Conservation (phyloP, 768 basidiomycete species). For the Myochromella boudieri region DNA sequence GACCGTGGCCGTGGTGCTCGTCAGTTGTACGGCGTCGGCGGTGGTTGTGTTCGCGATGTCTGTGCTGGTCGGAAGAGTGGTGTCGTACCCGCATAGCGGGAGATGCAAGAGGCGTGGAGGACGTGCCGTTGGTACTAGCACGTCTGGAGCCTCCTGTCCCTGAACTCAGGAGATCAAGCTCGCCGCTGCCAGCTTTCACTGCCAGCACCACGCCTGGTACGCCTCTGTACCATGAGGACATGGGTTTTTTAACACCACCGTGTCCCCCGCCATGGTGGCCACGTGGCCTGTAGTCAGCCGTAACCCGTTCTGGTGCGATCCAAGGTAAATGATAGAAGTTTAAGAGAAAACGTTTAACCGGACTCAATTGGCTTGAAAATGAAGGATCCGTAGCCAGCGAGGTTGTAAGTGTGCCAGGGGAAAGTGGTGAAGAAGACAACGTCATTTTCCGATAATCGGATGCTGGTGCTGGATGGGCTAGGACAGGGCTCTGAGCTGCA, state of each 20-base stretch:
- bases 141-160: slow-evolving; percentile 24
- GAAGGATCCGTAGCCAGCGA: slow-evolving; percentile 34
- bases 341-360: slow-evolving; percentile 41
- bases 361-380: slow-evolving; percentile 35
- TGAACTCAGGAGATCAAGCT: slow-evolving; percentile 32
- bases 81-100: slow-evolving; percentile 9
- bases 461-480: slow-evolving; percentile 30
- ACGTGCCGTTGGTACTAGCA: slow-evolving; percentile 20
- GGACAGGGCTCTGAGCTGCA: slow-evolving; percentile 28
- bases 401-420: slow-evolving; percentile 19
- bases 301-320: slow-evolving; percentile 43
- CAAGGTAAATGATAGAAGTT: slow-evolving; percentile 46
- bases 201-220: slow-evolving; percentile 22
- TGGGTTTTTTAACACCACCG: slow-evolving; percentile 23
- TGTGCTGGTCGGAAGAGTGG: slow-evolving; percentile 19
- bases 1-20: slow-evolving; percentile 7
- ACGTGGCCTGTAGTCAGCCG: slow-evolving; percentile 43
- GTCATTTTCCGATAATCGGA: slow-evolving; percentile 40
- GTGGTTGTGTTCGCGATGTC: slow-evolving; percentile 20
- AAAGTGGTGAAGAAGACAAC: slow-evolving; percentile 22
- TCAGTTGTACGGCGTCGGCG: slow-evolving; percentile 13
- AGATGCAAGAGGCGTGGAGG: slow-evolving; percentile 17
- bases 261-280: slow-evolving; percentile 18
- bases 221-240: slow-evolving; percentile 34
- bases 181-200: slow-evolving; percentile 23